Conservation (phyloP, 768 basidiomycete species). For the Rhodotorula babjevae region DNA sequence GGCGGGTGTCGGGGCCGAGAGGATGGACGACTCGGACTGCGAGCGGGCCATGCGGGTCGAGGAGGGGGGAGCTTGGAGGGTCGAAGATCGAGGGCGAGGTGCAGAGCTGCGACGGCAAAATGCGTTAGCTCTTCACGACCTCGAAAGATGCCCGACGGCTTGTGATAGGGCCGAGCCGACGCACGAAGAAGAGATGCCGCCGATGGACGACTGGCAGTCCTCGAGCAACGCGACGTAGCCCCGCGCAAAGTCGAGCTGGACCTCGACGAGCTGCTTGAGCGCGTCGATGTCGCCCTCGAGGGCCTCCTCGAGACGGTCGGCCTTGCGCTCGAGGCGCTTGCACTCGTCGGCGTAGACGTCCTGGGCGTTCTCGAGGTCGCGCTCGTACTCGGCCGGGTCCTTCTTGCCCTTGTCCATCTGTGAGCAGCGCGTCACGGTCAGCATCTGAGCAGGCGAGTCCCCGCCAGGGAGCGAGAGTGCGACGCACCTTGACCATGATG, state of each 20-base stretch:
- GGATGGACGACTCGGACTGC: constrained; percentile 19
- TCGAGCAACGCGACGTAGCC: constrained; percentile 4
- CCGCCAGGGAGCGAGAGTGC: too few relatives aligned
- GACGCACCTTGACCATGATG: constrained; percentile 3
- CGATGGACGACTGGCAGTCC: background rate
- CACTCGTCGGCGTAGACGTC: constrained; percentile 1
- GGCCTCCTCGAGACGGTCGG: background rate
- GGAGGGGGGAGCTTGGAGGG: background rate
- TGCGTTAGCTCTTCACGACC: too few relatives aligned
- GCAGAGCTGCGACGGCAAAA: background rate
- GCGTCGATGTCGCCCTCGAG: background rate
- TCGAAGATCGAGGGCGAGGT: background rate
- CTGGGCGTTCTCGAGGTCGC: constrained; percentile 16
- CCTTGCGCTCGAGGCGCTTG: background rate
- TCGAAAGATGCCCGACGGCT: too few relatives aligned
- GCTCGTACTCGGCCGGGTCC: constrained; percentile 14
- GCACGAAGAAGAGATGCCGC: background rate
- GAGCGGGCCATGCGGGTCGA: constrained; percentile 25
- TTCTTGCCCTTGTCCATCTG: constrained; percentile 25
- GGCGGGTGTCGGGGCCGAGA: background rate
- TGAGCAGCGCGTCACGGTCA: too few relatives aligned
- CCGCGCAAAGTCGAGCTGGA: constrained; percentile 9
- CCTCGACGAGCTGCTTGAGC: constrained; percentile 4
- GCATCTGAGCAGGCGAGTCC: too few relatives aligned
- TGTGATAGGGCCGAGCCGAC: background rate